These are phyloP conservation scores for Backusella liffmaniae DNA, from an alignment of 192 early-diverging fungal genomes.

Conservation along the genomic window DNA sequence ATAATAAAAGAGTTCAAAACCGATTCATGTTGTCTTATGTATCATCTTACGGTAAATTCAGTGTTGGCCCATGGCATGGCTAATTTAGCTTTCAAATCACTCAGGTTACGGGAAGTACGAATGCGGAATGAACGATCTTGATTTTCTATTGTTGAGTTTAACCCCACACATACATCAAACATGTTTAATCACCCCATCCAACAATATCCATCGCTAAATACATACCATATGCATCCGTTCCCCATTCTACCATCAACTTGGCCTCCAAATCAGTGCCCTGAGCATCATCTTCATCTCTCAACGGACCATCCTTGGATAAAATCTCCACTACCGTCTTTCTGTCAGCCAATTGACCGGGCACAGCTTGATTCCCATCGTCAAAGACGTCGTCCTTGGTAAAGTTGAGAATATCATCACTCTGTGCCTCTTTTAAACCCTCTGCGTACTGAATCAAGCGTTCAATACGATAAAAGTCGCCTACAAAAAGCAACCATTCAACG, in stretches of 20 bases:
- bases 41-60: conserved; percentile 20
- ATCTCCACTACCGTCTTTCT: conserved; percentile 18
- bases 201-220: not conserved
- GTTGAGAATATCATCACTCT: not conserved
- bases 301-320: conserved; percentile 21
- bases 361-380: not conserved
- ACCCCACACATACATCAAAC: not conserved
- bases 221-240: conserved; percentile 20
- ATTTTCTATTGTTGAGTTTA: conserved; percentile 12
- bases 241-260: conserved; percentile 34
- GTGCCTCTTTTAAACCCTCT: not conserved
- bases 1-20: not conserved
- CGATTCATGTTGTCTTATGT: not conserved
- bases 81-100: conserved; percentile 34
- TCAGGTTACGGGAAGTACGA: conserved; percentile 28
- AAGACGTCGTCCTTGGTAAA: not conserved
- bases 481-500: conserved; percentile 19
- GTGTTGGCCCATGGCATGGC: conserved; percentile 24
- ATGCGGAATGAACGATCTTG: conserved; percentile 33
- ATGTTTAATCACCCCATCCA: not conserved
- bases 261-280: conserved; percentile 34
- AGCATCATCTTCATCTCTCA: conserved; percentile 25
- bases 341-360: not conserved
- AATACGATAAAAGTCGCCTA: conserved; percentile 9
- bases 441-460: conserved; percentile 8